Conservation (phyloP, 1,284 basidiomycete genomes). For the Ustilago cynodontis region DNA sequence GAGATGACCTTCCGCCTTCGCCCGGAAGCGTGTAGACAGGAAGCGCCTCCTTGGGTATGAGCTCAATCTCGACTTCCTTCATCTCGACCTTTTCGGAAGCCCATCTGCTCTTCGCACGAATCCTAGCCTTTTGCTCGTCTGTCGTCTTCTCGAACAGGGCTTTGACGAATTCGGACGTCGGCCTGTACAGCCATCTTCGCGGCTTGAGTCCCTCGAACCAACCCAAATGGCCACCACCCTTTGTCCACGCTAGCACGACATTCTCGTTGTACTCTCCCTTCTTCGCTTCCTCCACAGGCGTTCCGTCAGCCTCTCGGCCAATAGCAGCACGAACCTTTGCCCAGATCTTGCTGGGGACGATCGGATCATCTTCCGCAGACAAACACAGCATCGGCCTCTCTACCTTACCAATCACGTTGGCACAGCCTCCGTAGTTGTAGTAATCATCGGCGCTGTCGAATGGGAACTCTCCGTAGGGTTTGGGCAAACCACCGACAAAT, state of each 20-base stretch:
- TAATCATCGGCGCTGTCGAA: slow-evolving; percentile 79
- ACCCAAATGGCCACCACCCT: slow-evolving; percentile 89
- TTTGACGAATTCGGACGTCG: slow-evolving; percentile 57
- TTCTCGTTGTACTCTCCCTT: slow-evolving; percentile 74
- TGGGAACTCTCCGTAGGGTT: slow-evolving; percentile 60
- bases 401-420: slow-evolving; percentile 56
- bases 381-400: slow-evolving; percentile 77
- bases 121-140: slow-evolving; percentile 22
- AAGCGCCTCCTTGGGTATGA: slow-evolving; percentile 53
- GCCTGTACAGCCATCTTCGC: slow-evolving; percentile 61
- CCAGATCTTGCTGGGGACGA: slow-evolving; percentile 73
- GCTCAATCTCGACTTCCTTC: slow-evolving; percentile 47
- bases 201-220: slow-evolving; percentile 80
- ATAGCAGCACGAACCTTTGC: slow-evolving; percentile 45
- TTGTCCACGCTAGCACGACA: slow-evolving; percentile 81
- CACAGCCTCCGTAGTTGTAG: slow-evolving; percentile 73
- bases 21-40: slow-evolving; percentile 50
- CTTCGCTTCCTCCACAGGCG: slow-evolving; percentile 71
- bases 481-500: slow-evolving; percentile 79
- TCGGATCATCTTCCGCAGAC: slow-evolving; percentile 91
- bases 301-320: slow-evolving; percentile 44
- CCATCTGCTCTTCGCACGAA: slow-evolving; percentile 39
- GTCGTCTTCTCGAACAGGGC: slow-evolving; percentile 50
- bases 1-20: slow-evolving; percentile 26
- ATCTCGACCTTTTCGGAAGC: slow-evolving; percentile 24